A percentile compares a stretch with the other conserved stretches of the same genome.
phyloP scores from a whole-genome alignment of 78 protist species.

The Bigelowiella natans region DNA sequence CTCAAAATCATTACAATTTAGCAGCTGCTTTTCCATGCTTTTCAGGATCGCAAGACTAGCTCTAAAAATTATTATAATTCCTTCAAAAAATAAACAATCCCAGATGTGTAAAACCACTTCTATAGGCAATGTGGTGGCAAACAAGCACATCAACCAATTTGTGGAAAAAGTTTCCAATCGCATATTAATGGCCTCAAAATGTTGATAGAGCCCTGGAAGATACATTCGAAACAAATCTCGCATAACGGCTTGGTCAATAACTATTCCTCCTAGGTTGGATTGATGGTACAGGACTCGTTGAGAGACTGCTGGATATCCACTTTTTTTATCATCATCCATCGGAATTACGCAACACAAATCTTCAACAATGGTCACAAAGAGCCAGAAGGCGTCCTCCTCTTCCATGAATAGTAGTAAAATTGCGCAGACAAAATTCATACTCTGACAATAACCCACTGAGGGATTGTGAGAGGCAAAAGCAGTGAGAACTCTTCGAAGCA shows the following conservation, averaged over 20 bases:
- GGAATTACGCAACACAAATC: not conserved
- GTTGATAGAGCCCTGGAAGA: not conserved
- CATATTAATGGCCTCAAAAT: not conserved
- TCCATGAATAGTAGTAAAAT: not conserved
- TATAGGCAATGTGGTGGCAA: not conserved
- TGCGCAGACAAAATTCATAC: not conserved
- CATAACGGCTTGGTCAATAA: not conserved
- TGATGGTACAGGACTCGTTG: too few relatives aligned
- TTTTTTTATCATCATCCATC: too few relatives aligned
- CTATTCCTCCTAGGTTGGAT: not conserved
- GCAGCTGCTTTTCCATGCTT: too few relatives aligned
- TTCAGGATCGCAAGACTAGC: not conserved
- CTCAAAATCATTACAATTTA: too few relatives aligned
- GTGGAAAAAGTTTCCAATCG: not conserved
- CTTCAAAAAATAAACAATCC: not conserved
- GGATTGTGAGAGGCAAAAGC: not conserved
- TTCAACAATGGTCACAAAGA: not conserved
- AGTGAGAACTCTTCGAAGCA: not conserved
- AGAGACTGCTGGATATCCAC: too few relatives aligned
- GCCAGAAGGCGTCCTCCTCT: not conserved
- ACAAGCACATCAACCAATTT: not conserved
- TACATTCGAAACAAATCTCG: not conserved
- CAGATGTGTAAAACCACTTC: not conserved
- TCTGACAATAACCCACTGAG: not conserved
- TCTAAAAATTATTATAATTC: not conserved